Evolutionary conservation across 305 asterid genomes (phyloP).

Genomic region (Fraxinus sp.): DNA sequence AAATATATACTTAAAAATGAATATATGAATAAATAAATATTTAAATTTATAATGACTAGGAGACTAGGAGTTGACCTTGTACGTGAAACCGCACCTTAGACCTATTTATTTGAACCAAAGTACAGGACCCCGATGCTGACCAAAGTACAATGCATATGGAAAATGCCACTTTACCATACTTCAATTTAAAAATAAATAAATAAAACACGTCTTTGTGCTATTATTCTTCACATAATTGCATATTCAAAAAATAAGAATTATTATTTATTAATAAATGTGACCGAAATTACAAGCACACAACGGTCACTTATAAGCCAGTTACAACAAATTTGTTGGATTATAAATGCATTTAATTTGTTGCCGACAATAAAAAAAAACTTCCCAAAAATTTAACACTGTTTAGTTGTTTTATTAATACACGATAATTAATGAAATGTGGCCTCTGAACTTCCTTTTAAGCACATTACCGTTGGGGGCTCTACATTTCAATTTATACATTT

Average conservation of each 20-base stretch:
- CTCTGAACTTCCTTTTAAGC: slow-evolving; percentile 1
- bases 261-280: neutral
- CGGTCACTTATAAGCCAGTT: neutral
- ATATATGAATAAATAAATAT: too few relatives aligned
- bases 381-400: neutral
- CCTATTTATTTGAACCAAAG: neutral
- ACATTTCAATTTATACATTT: slow-evolving; percentile 13
- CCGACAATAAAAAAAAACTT: neutral
- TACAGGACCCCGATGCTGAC: neutral
- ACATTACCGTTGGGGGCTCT: slow-evolving; percentile 25
- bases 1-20: too few relatives aligned
- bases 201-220: neutral
- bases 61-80: neutral
- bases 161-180: neutral
- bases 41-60: neutral
- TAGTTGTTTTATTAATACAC: neutral
- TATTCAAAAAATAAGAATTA: neutral
- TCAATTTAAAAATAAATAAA: too few relatives aligned
- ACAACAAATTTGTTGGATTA: neutral
- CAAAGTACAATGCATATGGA: neutral
- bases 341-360: slow-evolving; percentile 22
- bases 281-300: slow-evolving; percentile 25
- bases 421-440: slow-evolving; percentile 7
- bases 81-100: neutral
- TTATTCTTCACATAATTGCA: neutral